These are phyloP conservation scores for Mortierella sp. DNA, from an alignment of 371 early-diverging fungal genomes.

Conservation along the genomic window DNA sequence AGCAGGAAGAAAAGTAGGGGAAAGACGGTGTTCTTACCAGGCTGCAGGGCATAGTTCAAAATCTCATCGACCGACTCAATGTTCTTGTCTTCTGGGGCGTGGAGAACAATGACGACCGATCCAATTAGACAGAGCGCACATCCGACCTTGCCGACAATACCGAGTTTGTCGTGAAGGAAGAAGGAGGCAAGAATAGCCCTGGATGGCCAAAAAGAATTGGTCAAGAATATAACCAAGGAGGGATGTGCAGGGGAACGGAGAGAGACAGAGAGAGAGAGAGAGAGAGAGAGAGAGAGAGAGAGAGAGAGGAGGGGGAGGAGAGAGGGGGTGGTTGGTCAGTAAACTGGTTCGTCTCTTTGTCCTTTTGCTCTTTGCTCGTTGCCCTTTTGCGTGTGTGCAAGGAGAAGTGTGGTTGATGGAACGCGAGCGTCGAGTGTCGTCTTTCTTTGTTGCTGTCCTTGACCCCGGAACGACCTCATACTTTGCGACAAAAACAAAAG, in stretches of 20 bases:
- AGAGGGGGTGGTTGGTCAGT: conserved; percentile 3
- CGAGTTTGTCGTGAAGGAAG: conserved; percentile 86
- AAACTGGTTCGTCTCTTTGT: not conserved
- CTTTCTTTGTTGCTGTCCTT: not conserved
- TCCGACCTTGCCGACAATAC: conserved; percentile 86
- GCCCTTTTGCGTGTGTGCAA: not conserved
- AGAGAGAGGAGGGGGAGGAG: not conserved
- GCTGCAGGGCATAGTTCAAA: conserved; percentile 77
- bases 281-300: not conserved
- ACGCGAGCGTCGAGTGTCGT: not conserved
- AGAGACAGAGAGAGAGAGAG: not conserved
- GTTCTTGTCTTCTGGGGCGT: conserved; percentile 88
- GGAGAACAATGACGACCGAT: conserved; percentile 88
- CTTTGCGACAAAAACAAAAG: not conserved
- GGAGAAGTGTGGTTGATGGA: not conserved
- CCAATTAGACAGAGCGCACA: conserved; percentile 92
- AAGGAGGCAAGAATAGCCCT: conserved; percentile 81
- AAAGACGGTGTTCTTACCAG: conserved; percentile 66
- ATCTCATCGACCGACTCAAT: conserved; percentile 85
- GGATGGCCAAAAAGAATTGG: not conserved
- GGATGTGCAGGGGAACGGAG: not conserved
- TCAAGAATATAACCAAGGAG: conserved; percentile 3
- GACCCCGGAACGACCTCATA: not conserved
- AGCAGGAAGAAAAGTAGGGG: conserved; percentile 20
- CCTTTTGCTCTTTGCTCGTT: not conserved